phyloP scores from a whole-genome alignment of 116 monocot species.

The Thalassia testudinum region DNA sequence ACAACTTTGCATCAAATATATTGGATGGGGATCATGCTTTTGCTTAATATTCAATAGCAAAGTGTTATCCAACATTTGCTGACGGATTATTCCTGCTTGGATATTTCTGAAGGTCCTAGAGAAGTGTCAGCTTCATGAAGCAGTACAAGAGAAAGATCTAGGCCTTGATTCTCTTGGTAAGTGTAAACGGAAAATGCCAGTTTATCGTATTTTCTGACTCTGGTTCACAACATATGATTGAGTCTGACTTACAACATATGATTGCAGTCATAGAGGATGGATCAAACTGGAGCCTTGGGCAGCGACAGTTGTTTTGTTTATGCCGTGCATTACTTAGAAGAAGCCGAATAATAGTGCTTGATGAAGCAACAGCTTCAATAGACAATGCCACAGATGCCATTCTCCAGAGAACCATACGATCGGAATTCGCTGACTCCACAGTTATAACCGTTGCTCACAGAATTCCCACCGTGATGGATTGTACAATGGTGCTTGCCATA shows the following conservation, averaged over 20 bases:
- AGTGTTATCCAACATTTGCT: too few species aligned
- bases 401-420: slow-evolving; percentile 61
- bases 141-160: slow-evolving; percentile 37
- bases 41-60: too few species aligned
- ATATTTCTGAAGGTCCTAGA: slow-evolving; percentile 28
- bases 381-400: slow-evolving; percentile 62
- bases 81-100: too few species aligned
- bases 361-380: slow-evolving; percentile 77
- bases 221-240: not conserved
- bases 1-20: too few species aligned
- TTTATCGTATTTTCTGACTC: not conserved
- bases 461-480: slow-evolving; percentile 71
- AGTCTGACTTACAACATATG: not conserved
- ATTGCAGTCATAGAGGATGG: slow-evolving; percentile 55
- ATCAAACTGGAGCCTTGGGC: slow-evolving; percentile 74
- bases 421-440: slow-evolving; percentile 42
- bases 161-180: slow-evolving; percentile 56
- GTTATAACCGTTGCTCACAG: slow-evolving; percentile 64
- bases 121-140: slow-evolving; percentile 61
- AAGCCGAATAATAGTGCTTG: slow-evolving; percentile 50
- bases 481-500: slow-evolving; percentile 52
- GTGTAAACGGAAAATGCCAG: not conserved
- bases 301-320: slow-evolving; percentile 61
- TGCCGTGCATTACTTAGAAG: slow-evolving; percentile 44
- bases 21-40: too few species aligned